Conservation (phyloP, 202 grass and related monocot genomes). For the Eragrostis tef region DNA sequence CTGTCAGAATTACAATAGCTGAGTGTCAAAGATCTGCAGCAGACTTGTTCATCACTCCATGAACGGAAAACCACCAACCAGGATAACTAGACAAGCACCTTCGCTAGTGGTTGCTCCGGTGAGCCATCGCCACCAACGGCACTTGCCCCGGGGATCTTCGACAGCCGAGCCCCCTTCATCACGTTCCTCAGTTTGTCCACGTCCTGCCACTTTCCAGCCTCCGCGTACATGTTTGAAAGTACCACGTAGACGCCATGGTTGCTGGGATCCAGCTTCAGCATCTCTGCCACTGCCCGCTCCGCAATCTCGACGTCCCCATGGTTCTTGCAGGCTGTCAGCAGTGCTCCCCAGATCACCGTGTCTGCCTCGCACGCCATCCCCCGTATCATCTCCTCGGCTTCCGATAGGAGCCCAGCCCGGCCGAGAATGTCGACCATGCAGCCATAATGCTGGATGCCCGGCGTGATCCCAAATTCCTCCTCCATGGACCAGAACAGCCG, state of each 20-base stretch:
- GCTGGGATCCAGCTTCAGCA: constrained; percentile 58
- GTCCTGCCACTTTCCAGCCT: constrained; percentile 72
- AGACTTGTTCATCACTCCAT: not conserved
- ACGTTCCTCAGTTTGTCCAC: constrained; percentile 62
- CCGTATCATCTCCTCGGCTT: constrained; percentile 64
- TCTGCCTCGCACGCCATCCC: constrained; percentile 57
- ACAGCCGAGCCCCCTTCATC: constrained; percentile 50
- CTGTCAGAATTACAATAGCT: not conserved
- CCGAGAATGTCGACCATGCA: constrained; percentile 82
- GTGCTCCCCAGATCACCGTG: constrained; percentile 51
- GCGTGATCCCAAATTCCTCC: constrained; percentile 49
- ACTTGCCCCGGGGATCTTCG: constrained; percentile 62
- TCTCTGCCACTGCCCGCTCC: constrained; percentile 52
- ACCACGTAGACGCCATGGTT: constrained; percentile 69
- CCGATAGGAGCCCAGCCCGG: constrained; percentile 44
- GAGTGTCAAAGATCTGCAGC: not conserved
- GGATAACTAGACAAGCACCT: not conserved
- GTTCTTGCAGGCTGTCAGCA: constrained; percentile 70
- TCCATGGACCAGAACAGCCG: constrained; percentile 63
- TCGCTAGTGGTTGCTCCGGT: not conserved
- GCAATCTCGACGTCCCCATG: constrained; percentile 56
- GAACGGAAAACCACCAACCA: not conserved
- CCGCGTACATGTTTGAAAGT: constrained; percentile 69
- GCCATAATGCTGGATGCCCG: constrained; percentile 61
- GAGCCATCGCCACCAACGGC: constrained; percentile 20